Percentiles rank a stretch among this genome's conserved stretches.
Evolutionary conservation across 768 basidiomycete species (phyloP).

Genomic region (Pisolithus sp.): DNA sequence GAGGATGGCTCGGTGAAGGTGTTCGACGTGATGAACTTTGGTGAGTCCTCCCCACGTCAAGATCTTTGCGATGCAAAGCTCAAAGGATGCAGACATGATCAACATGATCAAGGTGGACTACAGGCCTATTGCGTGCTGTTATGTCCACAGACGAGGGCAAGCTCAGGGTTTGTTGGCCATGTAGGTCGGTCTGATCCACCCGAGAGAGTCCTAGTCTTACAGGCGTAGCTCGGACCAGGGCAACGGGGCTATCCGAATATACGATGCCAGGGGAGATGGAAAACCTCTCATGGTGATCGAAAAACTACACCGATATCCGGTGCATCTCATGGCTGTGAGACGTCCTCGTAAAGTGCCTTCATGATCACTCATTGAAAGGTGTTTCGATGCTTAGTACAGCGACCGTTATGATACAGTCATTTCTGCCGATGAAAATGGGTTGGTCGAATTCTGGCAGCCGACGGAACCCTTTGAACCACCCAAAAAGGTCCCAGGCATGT

Average conservation of each 20-base stretch:
- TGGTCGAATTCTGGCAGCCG: slow-evolving; percentile 96
- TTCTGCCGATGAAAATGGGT: slow-evolving; percentile 91
- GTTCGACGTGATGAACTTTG: slow-evolving; percentile 97
- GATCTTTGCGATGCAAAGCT: background rate
- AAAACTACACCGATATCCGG: slow-evolving; percentile 78
- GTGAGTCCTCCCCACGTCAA: slow-evolving; percentile 41
- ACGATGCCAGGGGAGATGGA: slow-evolving; percentile 86
- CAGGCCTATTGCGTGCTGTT: slow-evolving; percentile 83
- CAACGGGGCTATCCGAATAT: slow-evolving; percentile 74
- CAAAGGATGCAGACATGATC: slow-evolving; percentile 77
- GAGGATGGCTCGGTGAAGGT: slow-evolving; percentile 92
- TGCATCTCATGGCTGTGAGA: slow-evolving; percentile 85
- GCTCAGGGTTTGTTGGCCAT: slow-evolving; percentile 85
- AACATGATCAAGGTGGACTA: slow-evolving; percentile 92
- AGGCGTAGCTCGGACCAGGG: slow-evolving; percentile 65
- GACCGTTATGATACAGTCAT: slow-evolving; percentile 86
- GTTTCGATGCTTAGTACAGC: slow-evolving; percentile 58
- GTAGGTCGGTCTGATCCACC: slow-evolving; percentile 37
- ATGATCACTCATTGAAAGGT: background rate
- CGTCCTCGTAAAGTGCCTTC: background rate
- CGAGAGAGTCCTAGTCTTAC: slow-evolving; percentile 9
- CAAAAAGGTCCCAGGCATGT: slow-evolving; percentile 68
- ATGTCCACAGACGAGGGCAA: slow-evolving; percentile 88
- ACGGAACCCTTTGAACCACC: slow-evolving; percentile 83
- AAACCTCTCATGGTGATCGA: slow-evolving; percentile 70